Conservation (phyloP, 2,329 filamentous ascomycete genomes). For the Ceratocystis variospora region DNA sequence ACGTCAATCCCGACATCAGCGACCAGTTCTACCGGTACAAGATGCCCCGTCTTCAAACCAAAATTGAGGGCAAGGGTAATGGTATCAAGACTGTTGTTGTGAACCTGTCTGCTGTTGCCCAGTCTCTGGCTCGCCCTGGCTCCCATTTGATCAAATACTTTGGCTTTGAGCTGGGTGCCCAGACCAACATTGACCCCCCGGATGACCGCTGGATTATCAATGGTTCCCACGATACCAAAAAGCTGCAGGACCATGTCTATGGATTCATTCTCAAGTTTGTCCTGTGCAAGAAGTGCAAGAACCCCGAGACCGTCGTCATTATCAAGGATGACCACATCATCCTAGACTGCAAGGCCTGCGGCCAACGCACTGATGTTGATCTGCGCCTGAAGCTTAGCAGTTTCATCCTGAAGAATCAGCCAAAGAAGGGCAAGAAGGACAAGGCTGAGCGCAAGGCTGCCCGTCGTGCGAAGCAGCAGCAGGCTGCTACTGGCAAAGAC, state of each 20-base stretch:
- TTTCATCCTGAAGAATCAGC: conserved; percentile 93
- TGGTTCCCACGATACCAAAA: conserved; percentile 83
- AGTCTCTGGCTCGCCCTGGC: conserved; percentile 81
- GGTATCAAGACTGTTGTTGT: conserved; percentile 98
- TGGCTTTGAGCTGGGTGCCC: conserved; percentile 93
- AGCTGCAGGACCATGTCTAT: conserved; percentile 96
- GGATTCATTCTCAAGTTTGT: conserved; percentile 98
- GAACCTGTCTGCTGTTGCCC: conserved; percentile 87
- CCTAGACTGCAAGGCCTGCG: conserved; percentile 97
- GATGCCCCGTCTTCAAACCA: conserved; percentile 97
- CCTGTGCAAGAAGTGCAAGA: conserved; percentile 99
- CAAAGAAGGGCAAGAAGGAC: conserved; percentile 92
- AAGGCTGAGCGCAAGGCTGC: conserved; percentile 86
- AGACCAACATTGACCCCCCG: conserved; percentile 93
- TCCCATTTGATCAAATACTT: conserved; percentile 99
- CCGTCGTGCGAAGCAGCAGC: conserved; percentile 73
- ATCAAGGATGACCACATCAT: conserved; percentile 88
- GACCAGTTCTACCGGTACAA: conserved; percentile 99
- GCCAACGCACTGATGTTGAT: conserved; percentile 82
- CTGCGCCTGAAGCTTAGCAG: conserved; percentile 88
- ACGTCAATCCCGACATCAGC: conserved; percentile 94
- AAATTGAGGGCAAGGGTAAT: conserved; percentile 99
- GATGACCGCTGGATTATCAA: conserved; percentile 99
- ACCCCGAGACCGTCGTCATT: conserved; percentile 90
- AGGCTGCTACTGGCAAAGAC: conserved; percentile 43